phyloP scores from a whole-genome alignment of 768 basidiomycete species.

The Russula vinacea region DNA sequence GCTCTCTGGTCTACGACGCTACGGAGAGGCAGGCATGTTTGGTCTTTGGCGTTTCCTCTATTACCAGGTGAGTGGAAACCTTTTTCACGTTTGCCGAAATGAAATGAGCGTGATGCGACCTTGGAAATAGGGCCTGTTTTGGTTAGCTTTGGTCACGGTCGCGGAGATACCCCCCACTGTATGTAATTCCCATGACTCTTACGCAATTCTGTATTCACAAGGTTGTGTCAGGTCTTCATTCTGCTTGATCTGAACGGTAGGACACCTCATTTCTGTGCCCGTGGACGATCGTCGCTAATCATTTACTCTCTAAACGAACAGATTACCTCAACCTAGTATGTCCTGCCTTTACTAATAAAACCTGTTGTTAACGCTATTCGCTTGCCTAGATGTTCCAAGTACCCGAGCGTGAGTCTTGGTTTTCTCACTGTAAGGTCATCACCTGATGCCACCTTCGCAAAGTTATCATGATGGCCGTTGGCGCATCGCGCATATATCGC shows the following conservation, averaged over 20 bases:
- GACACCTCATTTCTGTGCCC: not conserved
- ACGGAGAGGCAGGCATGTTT: conserved; percentile 16
- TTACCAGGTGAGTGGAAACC: conserved; percentile 15
- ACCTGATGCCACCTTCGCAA: not conserved
- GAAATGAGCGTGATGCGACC: not conserved
- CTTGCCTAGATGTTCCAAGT: conserved; percentile 23
- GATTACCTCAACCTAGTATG: conserved; percentile 19
- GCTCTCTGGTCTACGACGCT: conserved; percentile 24
- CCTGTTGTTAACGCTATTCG: not conserved
- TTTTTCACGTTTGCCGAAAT: not conserved
- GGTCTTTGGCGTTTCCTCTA: conserved; percentile 26
- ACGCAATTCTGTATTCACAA: not conserved
- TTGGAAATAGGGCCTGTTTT: conserved; percentile 19
- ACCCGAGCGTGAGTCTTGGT: conserved; percentile 24
- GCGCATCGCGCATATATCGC: conserved; percentile 26
- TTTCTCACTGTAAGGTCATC: not conserved
- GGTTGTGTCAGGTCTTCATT: conserved; percentile 13
- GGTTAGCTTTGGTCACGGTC: conserved; percentile 22
- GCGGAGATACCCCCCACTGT: conserved; percentile 26
- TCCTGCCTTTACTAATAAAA: not conserved
- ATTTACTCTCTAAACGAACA: not conserved
- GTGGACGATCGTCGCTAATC: not conserved
- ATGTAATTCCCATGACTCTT: not conserved
- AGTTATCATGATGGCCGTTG: conserved; percentile 28
- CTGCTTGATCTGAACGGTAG: conserved; percentile 22